Evolutionary conservation across 495 filamentous ascomycete genomes (phyloP).

Genomic region (Aspergillus hancockii): DNA sequence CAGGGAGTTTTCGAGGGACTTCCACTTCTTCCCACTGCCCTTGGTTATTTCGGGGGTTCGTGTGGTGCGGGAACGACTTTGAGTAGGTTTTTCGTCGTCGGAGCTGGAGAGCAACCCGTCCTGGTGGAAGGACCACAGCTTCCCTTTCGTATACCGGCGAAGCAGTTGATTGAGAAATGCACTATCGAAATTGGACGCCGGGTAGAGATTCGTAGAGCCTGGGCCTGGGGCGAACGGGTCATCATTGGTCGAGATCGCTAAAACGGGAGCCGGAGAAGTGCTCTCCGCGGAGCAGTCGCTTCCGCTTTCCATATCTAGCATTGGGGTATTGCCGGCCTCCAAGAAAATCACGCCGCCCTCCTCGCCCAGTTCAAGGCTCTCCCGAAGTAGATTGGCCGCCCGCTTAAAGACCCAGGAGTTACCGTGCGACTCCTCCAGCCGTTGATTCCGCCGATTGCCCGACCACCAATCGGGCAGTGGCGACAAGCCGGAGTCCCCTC

Average conservation of each 20-base stretch:
- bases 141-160: constrained; percentile 60
- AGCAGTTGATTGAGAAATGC: constrained; percentile 53
- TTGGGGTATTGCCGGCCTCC: constrained; percentile 38
- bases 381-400: constrained; percentile 58
- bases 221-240: constrained; percentile 42
- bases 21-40: constrained; percentile 39
- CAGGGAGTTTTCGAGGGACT: constrained; percentile 40
- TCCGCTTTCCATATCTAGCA: constrained; percentile 32
- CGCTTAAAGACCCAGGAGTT: constrained; percentile 52
- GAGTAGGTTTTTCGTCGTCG: constrained; percentile 37
- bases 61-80: constrained; percentile 14
- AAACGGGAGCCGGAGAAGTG: constrained; percentile 34
- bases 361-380: constrained; percentile 52
- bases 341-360: constrained; percentile 58
- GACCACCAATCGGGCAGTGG: constrained; percentile 44
- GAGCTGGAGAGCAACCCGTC: constrained; percentile 46
- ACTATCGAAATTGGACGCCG: constrained; percentile 40
- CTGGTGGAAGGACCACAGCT: constrained; percentile 65
- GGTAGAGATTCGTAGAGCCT: constrained; percentile 30
- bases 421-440: constrained; percentile 40
- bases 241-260: constrained; percentile 40
- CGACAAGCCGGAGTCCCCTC: constrained; percentile 28
- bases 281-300: constrained; percentile 35
- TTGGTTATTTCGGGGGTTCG: constrained; percentile 35
- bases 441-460: constrained; percentile 32